These are phyloP conservation scores for Skeletonema menzelii DNA, from an alignment of 108 stramenopile species.

Conservation along the genomic window DNA sequence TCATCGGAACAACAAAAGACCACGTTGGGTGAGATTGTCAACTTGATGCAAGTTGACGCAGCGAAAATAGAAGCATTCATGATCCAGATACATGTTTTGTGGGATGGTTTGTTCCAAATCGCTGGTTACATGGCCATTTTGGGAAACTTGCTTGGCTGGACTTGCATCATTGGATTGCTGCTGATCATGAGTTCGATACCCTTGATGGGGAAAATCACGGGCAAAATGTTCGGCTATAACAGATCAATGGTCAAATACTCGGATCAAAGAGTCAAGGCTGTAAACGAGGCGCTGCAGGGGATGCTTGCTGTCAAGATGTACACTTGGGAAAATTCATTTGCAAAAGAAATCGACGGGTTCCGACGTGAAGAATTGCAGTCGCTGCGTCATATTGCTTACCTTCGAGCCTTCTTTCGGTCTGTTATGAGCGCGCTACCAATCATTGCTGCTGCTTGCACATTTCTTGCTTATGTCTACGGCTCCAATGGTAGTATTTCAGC, in stretches of 20 bases:
- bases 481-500: conserved; percentile 49
- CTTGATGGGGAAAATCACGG: conserved; percentile 64
- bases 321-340: conserved; percentile 87
- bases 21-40: conserved; percentile 81
- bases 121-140: conserved; percentile 75
- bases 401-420: conserved; percentile 64
- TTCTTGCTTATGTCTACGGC: conserved; percentile 54
- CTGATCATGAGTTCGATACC: conserved; percentile 76
- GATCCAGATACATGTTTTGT: conserved; percentile 69
- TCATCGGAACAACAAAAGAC: conserved; percentile 64
- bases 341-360: conserved; percentile 47
- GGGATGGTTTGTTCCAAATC: conserved; percentile 80
- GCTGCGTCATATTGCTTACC: conserved; percentile 53
- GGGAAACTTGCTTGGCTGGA: conserved; percentile 68
- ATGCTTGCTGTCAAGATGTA: conserved; percentile 92
- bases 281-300: conserved; percentile 91
- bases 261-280: conserved; percentile 80
- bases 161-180: conserved; percentile 77
- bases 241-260: conserved; percentile 73
- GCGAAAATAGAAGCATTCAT: conserved; percentile 77
- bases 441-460: conserved; percentile 65
- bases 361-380: conserved; percentile 66
- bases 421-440: conserved; percentile 66
- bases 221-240: conserved; percentile 70
- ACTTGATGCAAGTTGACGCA: conserved; percentile 94